A percentile compares a stretch with the other conserved stretches of the same genome.
phyloP scores from a whole-genome alignment of 371 early-diverging fungal species.

The Ordospora colligata region DNA sequence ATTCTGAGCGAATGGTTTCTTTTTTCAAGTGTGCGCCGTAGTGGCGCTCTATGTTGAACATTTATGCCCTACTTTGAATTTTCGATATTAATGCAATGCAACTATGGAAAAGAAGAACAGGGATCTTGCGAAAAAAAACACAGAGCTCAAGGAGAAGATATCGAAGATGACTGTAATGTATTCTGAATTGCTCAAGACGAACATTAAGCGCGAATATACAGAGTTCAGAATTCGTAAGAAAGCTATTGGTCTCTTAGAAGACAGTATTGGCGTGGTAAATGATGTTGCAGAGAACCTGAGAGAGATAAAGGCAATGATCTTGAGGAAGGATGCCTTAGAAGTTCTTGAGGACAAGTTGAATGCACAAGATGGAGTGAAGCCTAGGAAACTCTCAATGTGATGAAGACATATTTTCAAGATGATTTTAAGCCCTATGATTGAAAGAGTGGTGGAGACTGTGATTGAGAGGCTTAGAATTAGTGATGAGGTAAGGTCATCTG shows the following conservation, averaged over 20 bases:
- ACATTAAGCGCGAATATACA: conserved; percentile 14
- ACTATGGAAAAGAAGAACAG: conserved; percentile 39
- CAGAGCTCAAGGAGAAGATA: conserved; percentile 33
- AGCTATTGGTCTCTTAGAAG: neutral
- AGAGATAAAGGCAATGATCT: neutral
- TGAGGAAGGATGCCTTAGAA: neutral
- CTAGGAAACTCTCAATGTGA: neutral
- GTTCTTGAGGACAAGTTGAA: neutral
- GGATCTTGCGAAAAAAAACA: conserved; percentile 37
- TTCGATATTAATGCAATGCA: neutral
- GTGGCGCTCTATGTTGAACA: conserved; percentile 1
- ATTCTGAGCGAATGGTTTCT: neutral
- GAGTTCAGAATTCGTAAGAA: neutral
- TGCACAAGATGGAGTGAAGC: neutral
- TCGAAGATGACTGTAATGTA: neutral
- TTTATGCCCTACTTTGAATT: neutral
- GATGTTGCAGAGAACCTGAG: neutral
- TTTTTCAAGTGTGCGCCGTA: neutral
- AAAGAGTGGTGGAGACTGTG: neutral
- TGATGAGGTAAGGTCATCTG: conserved; percentile 9
- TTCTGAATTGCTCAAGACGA: conserved; percentile 21
- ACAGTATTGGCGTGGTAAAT: neutral
- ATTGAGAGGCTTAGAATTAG: neutral
- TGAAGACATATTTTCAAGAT: neutral
- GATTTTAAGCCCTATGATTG: neutral